Conservation (phyloP, 2,329 filamentous ascomycete species). For the Claviceps sp. region DNA sequence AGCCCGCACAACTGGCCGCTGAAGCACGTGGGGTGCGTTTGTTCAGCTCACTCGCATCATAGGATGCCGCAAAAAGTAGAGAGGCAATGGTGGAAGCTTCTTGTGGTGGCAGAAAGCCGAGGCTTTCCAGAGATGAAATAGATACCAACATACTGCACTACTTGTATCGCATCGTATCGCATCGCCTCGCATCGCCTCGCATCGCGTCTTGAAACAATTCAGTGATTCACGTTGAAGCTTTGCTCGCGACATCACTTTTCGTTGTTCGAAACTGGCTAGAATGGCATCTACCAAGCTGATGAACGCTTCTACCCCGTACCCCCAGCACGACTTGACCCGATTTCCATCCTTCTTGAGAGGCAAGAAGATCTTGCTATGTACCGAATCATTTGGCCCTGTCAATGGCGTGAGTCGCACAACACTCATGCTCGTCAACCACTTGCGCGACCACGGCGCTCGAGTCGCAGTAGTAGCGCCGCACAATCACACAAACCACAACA, state of each 20-base stretch:
- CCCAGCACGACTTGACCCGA: conserved; percentile 25
- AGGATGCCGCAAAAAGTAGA: background rate
- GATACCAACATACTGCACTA: background rate
- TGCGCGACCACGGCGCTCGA: conserved; percentile 48
- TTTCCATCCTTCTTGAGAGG: conserved; percentile 40
- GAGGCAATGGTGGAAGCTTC: background rate
- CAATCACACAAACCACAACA: conserved; percentile 40
- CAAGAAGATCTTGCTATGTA: conserved; percentile 52
- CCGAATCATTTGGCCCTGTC: conserved; percentile 58
- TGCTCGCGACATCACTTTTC: background rate
- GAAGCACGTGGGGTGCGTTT: conserved; percentile 12
- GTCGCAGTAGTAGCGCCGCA: conserved; percentile 55
- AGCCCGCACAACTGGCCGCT: conserved; percentile 1
- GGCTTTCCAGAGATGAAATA: background rate
- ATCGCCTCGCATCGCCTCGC: no score
- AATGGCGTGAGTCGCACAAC: conserved; percentile 64
- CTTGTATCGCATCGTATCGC: background rate
- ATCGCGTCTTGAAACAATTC: background rate
- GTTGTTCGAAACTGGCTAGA: conserved; percentile 1
- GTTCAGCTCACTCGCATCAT: background rate
- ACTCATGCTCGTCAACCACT: conserved; percentile 53
- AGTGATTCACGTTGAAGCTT: background rate
- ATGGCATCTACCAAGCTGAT: conserved; percentile 6
- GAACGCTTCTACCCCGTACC: conserved; percentile 7
- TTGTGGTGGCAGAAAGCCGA: background rate